These are phyloP conservation scores for Sugiyamaella chiloensis DNA, from an alignment of 805 yeast species.

Conservation along the genomic window DNA sequence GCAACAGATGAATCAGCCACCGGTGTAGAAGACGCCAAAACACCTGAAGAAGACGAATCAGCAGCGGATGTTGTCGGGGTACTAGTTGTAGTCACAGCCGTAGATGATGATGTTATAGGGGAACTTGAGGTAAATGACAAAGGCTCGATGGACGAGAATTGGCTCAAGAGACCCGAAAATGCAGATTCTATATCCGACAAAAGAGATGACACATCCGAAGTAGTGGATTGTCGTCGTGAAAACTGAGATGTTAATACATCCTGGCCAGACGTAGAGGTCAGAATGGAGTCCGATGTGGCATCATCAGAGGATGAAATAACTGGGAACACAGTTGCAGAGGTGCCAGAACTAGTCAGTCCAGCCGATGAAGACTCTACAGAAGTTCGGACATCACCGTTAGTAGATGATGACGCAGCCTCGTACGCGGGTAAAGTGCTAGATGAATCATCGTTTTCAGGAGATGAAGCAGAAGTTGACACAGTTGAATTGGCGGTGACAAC, in stretches of 20 bases:
- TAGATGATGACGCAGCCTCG: not conserved
- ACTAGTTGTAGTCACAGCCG: not conserved
- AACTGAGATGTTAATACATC: conserved; percentile 4
- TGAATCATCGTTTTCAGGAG: not conserved
- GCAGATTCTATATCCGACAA: conserved; percentile 22
- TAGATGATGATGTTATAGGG: not conserved
- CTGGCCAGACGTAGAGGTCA: conserved; percentile 4
- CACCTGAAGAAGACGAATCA: conserved; percentile 6
- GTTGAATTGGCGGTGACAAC: conserved; percentile 19
- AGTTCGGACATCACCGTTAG: not conserved
- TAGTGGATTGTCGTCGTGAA: conserved; percentile 1
- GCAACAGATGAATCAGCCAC: not conserved
- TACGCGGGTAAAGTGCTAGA: not conserved
- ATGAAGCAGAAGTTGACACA: not conserved
- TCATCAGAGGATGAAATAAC: not conserved
- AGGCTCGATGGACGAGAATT: conserved; percentile 20
- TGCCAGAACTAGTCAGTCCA: not conserved
- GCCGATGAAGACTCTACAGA: not conserved
- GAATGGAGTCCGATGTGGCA: not conserved
- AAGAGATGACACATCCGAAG: conserved; percentile 11
- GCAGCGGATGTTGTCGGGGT: conserved; percentile 7
- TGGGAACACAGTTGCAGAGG: conserved; percentile 6
- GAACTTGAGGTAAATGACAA: conserved; percentile 16
- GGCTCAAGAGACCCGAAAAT: conserved; percentile 19
- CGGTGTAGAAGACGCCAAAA: conserved; percentile 3